Conservation (phyloP, 345 rosid genomes). For the Salix exigua region DNA sequence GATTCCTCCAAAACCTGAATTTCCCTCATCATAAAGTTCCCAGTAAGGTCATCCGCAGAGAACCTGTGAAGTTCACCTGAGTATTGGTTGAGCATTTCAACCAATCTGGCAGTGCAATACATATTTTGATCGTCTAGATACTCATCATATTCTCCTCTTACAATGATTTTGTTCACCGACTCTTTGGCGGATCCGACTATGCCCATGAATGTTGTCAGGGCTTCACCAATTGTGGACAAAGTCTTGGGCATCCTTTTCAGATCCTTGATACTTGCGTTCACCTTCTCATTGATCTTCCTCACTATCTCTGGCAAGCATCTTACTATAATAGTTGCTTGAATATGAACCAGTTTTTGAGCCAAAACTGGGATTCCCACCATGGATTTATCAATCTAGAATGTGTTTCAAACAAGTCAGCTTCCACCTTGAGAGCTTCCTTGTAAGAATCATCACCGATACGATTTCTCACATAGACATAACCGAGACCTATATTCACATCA, state of each 20-base stretch:
- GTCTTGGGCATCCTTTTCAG: slow-evolving; percentile 30
- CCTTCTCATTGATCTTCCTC: slow-evolving; percentile 28
- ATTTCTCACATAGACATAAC: slow-evolving; percentile 49
- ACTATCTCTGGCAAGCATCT: slow-evolving; percentile 35
- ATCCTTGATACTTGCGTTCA: slow-evolving; percentile 7
- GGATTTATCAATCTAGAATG: slow-evolving; percentile 32
- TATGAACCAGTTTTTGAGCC: slow-evolving; percentile 31
- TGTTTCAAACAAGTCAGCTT: slow-evolving; percentile 17
- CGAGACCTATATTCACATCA: slow-evolving; percentile 47
- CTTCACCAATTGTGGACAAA: slow-evolving; percentile 30
- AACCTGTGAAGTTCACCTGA: neutral
- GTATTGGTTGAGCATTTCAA: slow-evolving; percentile 25
- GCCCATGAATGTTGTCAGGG: slow-evolving; percentile 35
- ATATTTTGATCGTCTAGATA: slow-evolving; percentile 12
- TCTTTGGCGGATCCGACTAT: slow-evolving; percentile 41
- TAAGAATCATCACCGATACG: slow-evolving; percentile 38
- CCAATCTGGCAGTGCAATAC: too few relatives aligned
- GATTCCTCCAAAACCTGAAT: slow-evolving; percentile 30
- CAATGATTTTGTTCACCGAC: slow-evolving; percentile 33
- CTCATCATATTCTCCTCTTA: slow-evolving; percentile 45
- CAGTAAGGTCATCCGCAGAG: neutral
- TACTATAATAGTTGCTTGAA: slow-evolving; percentile 31
- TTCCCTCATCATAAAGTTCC: slow-evolving; percentile 25
- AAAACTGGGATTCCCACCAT: slow-evolving; percentile 39
- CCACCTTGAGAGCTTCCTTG: slow-evolving; percentile 31